Evolutionary conservation across 257 asterid genomes (phyloP).

Genomic region (Ocimum tenuiflorum): DNA sequence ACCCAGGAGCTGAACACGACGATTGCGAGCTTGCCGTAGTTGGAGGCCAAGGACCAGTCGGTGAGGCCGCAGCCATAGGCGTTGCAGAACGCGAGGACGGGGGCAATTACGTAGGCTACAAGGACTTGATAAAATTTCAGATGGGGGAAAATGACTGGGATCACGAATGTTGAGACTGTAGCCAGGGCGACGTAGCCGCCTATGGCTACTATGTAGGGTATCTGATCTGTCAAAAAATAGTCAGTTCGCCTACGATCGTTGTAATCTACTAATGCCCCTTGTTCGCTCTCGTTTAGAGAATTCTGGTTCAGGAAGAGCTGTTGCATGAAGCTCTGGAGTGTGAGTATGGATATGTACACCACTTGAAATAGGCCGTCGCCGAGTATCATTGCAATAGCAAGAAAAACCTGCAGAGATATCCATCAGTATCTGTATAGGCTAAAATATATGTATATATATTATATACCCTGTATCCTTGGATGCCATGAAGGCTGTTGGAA

Average conservation of each 20-base stretch:
- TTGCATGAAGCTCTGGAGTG: slow-evolving; percentile 12
- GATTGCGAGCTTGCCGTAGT: slow-evolving; percentile 61
- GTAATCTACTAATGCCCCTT: not conserved
- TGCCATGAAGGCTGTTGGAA: slow-evolving; percentile 45
- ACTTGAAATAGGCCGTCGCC: slow-evolving; percentile 77
- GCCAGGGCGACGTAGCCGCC: slow-evolving; percentile 42
- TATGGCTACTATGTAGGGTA: slow-evolving; percentile 31
- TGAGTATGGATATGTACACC: slow-evolving; percentile 34
- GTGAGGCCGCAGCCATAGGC: slow-evolving; percentile 62
- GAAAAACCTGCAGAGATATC: slow-evolving; percentile 18
- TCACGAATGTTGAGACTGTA: slow-evolving; percentile 19
- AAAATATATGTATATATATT: too few relatives aligned
- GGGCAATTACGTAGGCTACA: slow-evolving; percentile 43
- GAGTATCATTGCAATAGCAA: slow-evolving; percentile 64
- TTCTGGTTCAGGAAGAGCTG: not conserved
- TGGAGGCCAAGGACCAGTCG: slow-evolving; percentile 63
- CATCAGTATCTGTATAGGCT: too few relatives aligned
- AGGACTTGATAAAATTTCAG: slow-evolving; percentile 53
- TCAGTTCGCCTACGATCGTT: slow-evolving; percentile 33
- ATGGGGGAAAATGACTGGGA: slow-evolving; percentile 41
- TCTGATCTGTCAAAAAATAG: slow-evolving; percentile 49
- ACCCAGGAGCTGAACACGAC: slow-evolving; percentile 60
- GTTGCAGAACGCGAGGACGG: slow-evolving; percentile 57
- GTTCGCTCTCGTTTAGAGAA: too few relatives aligned
- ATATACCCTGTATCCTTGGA: slow-evolving; percentile 57